A percentile compares a stretch with the other conserved stretches of the same genome.
phyloP scores from a whole-genome alignment of 2,329 filamentous ascomycete genomes.

The Thielaviopsis ethacetica region DNA sequence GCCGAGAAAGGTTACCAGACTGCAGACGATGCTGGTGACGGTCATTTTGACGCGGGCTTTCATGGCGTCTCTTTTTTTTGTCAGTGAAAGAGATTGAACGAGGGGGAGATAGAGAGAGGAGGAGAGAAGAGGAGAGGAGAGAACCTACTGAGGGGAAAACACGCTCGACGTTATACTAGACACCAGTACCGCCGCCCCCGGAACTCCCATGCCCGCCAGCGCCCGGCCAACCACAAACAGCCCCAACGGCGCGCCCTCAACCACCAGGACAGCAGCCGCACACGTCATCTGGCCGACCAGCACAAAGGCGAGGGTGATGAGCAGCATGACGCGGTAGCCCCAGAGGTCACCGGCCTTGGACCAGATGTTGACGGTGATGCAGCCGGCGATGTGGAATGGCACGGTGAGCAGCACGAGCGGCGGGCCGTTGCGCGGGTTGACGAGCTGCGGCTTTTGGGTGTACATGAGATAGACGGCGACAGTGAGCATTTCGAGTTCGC shows the following conservation, averaged over 20 bases:
- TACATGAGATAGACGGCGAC: not conserved
- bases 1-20: too few species aligned
- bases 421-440: not conserved
- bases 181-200: not conserved
- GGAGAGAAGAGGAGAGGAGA: too few species aligned
- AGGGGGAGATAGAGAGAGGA: too few species aligned
- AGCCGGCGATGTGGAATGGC: not conserved
- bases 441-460: not conserved
- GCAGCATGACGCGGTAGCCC: constrained; percentile 4
- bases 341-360: constrained; percentile 3
- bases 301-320: not conserved
- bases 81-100: too few species aligned
- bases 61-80: too few species aligned
- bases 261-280: too few species aligned
- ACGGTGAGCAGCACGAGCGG: not conserved
- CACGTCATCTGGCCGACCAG: not conserved
- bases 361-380: not conserved
- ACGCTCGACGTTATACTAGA: not conserved
- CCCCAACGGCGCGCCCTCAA: too few species aligned
- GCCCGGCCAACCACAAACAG: not conserved
- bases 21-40: too few species aligned
- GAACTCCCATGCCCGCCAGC: not conserved
- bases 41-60: too few species aligned
- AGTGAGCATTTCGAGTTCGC: not conserved
- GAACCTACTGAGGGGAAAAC: not conserved